Base-by-base conservation (phyloP, 1,139 yeast genomes). In the Yamadazyma blattariae region DNA sequence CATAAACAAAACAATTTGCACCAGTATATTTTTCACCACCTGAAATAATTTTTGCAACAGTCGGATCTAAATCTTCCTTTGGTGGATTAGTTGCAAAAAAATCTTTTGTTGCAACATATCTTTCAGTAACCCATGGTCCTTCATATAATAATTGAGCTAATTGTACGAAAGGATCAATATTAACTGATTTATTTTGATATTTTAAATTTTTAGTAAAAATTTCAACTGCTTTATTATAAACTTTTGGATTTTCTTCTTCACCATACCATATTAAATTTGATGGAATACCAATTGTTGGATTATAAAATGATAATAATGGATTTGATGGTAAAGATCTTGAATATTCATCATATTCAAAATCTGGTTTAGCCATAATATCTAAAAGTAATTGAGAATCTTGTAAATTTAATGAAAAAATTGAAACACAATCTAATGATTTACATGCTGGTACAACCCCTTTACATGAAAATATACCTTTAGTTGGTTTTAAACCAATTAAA, bases 101-200 rank as follows among this genome's bases (percentile, higher is more conserved):
- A 27, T 82, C 86, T 48, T 78, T 76, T 27, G 80, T 76, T 14
- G 96, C 96, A 43, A 88, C 78, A 62, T 80, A 89, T 48, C 98
- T 77, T 65, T 92, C 98, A 19, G 95, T 86, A 9, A 92, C 97
- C 98, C 98, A 92, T n/a, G 97, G 87, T 38, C 98, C 98, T 52
- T 90, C 97, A 58, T 92, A 92, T 29, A 92, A 73, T 54, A 92
- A 83, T 47, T 77, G 77, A n/a, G 97, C 98, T 42, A 92, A 71
- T 31, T 83, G 85, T 43, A 85, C 66, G 33, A 92, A 70, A 9
- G 89, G 84, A 10, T 80, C 63, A 52, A 90, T 88, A 59, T 87
- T 89, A 27, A 81, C 59, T 9, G 80, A 65, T 11, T 74, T 71
- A 28, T 85, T 60, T 25, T 83, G 86, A 26, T 85, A 81, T 13